Conservation (phyloP, 2,329 filamentous ascomycete genomes). For the Lasiodiplodia citricola region DNA sequence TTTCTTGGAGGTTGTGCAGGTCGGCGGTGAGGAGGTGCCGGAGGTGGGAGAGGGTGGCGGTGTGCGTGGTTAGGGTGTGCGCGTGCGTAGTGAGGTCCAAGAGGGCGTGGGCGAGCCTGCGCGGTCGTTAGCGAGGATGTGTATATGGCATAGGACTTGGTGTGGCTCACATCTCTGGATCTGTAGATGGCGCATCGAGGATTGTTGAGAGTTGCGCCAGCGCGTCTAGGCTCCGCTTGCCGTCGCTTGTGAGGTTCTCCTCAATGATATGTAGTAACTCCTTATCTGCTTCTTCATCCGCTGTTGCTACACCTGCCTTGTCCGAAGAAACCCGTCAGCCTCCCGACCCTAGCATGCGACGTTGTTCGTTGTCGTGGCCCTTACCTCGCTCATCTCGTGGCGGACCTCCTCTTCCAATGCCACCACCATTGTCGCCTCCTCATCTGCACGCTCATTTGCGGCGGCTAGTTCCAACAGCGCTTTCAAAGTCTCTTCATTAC, state of each 20-base stretch:
- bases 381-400: constrained; percentile 51
- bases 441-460: constrained; percentile 78
- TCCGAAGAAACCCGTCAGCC: not conserved
- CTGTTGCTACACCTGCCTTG: constrained; percentile 17
- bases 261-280: not conserved
- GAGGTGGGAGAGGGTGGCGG: constrained; percentile 40
- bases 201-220: constrained; percentile 45
- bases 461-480: constrained; percentile 75
- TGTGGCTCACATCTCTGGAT: constrained; percentile 31
- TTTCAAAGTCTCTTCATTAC: constrained; percentile 82
- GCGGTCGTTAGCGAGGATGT: not conserved
- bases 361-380: constrained; percentile 7
- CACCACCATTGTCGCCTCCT: constrained; percentile 65
- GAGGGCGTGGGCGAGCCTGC: constrained; percentile 41
- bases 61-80: constrained; percentile 39
- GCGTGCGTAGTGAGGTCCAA: constrained; percentile 41
- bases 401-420: constrained; percentile 52
- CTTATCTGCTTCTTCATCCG: not conserved
- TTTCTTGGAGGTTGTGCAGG: constrained; percentile 37
- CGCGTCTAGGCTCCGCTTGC: constrained; percentile 39
- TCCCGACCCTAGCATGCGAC: not conserved
- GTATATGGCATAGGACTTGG: constrained; percentile 1
- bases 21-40: constrained; percentile 42
- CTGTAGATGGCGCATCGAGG: constrained; percentile 41
- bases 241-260: constrained; percentile 28